Evolutionary conservation across 2,329 filamentous ascomycete genomes (phyloP), one percentile per base, ranked within the genome.

Genomic region (Sphaerulina vaccinii): DNA sequence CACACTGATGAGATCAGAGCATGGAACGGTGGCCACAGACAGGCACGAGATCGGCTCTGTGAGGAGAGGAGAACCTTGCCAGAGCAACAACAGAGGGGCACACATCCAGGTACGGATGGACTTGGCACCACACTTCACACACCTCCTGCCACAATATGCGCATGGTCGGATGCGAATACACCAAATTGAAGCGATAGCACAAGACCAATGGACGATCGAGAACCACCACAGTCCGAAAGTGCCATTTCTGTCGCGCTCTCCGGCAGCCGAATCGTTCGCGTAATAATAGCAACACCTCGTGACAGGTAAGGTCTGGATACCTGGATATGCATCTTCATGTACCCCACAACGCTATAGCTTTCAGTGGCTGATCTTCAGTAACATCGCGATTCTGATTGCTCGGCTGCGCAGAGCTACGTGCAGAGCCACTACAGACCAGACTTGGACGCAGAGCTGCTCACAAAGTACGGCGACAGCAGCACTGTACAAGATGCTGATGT

Each of bases 341-440:
- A 45, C 43, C 49, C 49, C 43, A 47, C 49, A 52, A 46, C 39
- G 18, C 42, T 45, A 35, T 45, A 29, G 9, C 27, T 29, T 29
- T n/a, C n/a, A n/a, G n/a, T n/a, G n/a, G n/a, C n/a, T n/a, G n/a
- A n/a, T n/a, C n/a, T n/a, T n/a, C n/a, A n/a, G n/a, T n/a, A n/a
- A n/a, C n/a, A n/a, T n/a, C n/a, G n/a, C n/a, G n/a, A n/a, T n/a
- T n/a, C n/a, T n/a, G n/a, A n/a, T n/a, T n/a, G n/a, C n/a, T n/a
- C n/a, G n/a, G n/a, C n/a, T n/a, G n/a, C n/a, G n/a, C n/a, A n/a
- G n/a, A n/a, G n/a, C n/a, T n/a, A n/a, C n/a, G n/a, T n/a, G n/a
- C n/a, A n/a, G n/a, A n/a, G n/a, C n/a, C n/a, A n/a, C n/a, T n/a
- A n/a, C n/a, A n/a, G n/a, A n/a, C n/a, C n/a, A n/a, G n/a, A n/a